Evolutionary conservation across 805 yeast genomes (phyloP), one percentile per base, ranked within the genome.

Genomic region (Metschnikowia kofuensis): DNA sequence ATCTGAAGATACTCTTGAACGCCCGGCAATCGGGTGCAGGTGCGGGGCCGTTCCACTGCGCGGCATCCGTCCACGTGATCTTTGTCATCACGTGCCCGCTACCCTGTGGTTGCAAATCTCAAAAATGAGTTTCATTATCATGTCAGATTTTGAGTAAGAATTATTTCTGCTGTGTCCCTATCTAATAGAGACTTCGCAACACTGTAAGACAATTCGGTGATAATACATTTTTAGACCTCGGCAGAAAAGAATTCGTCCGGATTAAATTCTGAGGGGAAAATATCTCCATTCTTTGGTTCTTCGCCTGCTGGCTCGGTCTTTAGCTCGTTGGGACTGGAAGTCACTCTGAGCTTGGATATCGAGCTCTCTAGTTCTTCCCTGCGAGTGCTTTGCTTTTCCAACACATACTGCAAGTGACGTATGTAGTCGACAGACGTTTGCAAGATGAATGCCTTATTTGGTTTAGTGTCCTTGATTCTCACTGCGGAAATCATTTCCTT

Each of bases 401-500:
- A 68, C 6, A 87, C 88, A 46, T 78, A 76, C 52, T 81, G 77
- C 53, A 89, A 72, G 63, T 84, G 85, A 8, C 66, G 72, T 40
- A 90, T 82, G 64, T 91, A 90, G 42, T 87, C 96, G 16, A 90
- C 96, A 0, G 95, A 80, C 59, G 83, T 82, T 57, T 80, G 78
- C 51, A 90, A 73, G 43, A 89, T 87, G 6, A 87, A 82, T 27
- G 91, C 84, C 67, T 90, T 90, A 63, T 89, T 88, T 1, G 96
- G 92, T 62, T 85, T 86, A 2, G 83, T 75, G 54, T 88, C 94
- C 55, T 76, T 85, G 4, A 74, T 74, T 48, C 70, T 70, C 27
- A 76, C 76, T 12, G 70, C 59, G 10, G 68, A 56, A 34, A 72
- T 54, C 42, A 73, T 56, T 26, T 72, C 76, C 48, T 61, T 65